Conservation (phyloP, 169 alveolate species). For the Besnoitia besnoiti region DNA sequence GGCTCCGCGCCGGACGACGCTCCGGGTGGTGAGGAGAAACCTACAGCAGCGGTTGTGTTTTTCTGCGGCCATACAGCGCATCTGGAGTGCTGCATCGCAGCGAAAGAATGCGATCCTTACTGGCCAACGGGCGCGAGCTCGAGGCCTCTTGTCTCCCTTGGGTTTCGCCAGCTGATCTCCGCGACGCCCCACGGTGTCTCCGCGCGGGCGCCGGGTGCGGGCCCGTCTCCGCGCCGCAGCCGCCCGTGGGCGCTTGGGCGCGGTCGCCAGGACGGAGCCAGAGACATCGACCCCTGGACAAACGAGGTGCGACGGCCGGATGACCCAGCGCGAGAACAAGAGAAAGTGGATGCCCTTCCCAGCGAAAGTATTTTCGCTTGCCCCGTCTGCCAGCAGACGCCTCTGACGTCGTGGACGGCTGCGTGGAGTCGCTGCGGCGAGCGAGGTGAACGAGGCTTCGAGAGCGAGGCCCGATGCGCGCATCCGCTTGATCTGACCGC, state of each 20-base stretch:
- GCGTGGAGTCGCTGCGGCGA: not conserved
- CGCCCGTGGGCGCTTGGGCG: not conserved
- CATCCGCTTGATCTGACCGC: not conserved
- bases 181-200: not conserved
- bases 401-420: slow-evolving; percentile 1
- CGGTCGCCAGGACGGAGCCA: too few species aligned
- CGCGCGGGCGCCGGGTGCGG: not conserved
- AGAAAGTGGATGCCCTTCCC: not conserved
- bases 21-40: not conserved
- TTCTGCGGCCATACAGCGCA: slow-evolving; percentile 22
- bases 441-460: not conserved
- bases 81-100: not conserved
- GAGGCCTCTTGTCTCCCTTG: not conserved
- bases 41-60: not conserved
- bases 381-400: slow-evolving; percentile 19
- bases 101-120: not conserved
- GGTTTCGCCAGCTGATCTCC: not conserved
- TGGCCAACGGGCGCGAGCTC: not conserved
- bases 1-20: not conserved
- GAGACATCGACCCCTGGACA: too few species aligned
- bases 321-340: not conserved
- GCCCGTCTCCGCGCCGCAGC: not conserved
- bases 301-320: not conserved
- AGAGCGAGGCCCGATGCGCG: not conserved
- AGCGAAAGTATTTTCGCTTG: not conserved